Evolutionary conservation across 2,329 filamentous ascomycete genomes (phyloP), one percentile per base, ranked within the genome.

Genomic region (Cladobotryum mycophilum): DNA sequence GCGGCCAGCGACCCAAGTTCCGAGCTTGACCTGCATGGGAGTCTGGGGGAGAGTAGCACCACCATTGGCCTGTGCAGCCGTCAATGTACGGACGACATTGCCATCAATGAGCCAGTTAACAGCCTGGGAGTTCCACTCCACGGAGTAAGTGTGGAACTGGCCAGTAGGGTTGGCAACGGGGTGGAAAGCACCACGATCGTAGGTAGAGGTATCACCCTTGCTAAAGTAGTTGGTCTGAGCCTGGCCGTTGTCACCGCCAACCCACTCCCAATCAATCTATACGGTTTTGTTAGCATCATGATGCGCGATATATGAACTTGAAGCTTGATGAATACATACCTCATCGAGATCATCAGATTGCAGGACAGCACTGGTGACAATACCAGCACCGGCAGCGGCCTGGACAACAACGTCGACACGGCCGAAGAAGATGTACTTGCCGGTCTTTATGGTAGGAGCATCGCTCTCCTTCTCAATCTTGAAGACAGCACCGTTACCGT

Each of bases 391-490:
- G 3, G 86, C 79, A 22, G 93, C 85, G 37, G 87, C 85, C 69
- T 90, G 86, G 64, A 95, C 74, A 30, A 80, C 81, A 54, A 89
- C 82, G 49, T 95, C 87, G 60, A 96, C 81, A 63, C 84, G 84
- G 55, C 93, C 93, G 68, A 96, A 97, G 88, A 97, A 96, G 68
- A 99, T 89, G 77, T 95, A 97, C 79, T 90, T 91, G 63, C 83
- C 78, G 51, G 80, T 81, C 62, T 76, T 78, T 68, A 95, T 89
- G 34, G 86, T 89, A 36, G 89, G 85, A 45, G 79, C 82, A 47
- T 89, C 79, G 12, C 66, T 74, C 56, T 81, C 78, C 46, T 80
- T 74, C 35, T 78, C 79, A 71, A 96, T 96, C 60, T 80, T 78
- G 70, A 82, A 82, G 55, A 71, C 66, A 54, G 78, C 79, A 56